These are phyloP conservation scores for Choanephora cucurbitarum DNA, from an alignment of 371 early-diverging fungal species.

Conservation along the genomic window DNA sequence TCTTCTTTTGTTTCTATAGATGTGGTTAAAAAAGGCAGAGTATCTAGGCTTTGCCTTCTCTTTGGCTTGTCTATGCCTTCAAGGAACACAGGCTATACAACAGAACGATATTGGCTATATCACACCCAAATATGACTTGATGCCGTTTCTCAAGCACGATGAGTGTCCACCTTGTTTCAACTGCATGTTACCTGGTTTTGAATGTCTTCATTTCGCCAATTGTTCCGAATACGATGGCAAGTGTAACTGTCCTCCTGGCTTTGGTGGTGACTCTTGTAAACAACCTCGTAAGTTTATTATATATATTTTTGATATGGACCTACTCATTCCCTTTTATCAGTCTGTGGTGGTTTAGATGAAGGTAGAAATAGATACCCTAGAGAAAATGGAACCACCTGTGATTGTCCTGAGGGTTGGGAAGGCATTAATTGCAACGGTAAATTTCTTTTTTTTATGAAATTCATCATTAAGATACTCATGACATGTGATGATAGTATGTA, in stretches of 20 bases:
- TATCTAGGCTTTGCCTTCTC: not conserved
- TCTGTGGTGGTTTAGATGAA: slow-evolving; percentile 71
- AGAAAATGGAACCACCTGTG: slow-evolving; percentile 55
- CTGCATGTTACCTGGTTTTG: slow-evolving; percentile 72
- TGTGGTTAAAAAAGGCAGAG: not conserved
- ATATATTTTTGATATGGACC: no score
- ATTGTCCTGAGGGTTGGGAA: slow-evolving; percentile 87
- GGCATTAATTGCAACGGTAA: slow-evolving; percentile 92
- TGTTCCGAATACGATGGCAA: slow-evolving; percentile 80
- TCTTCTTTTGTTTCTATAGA: not conserved
- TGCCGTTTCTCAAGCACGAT: not conserved
- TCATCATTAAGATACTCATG: no score
- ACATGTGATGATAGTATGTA: no score
- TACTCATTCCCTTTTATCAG: slow-evolving; percentile 25
- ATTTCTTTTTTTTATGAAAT: no score
- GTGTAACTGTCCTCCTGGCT: slow-evolving; percentile 86
- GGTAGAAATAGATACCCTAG: slow-evolving; percentile 65
- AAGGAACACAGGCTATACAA: not conserved
- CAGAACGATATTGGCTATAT: not conserved
- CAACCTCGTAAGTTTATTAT: slow-evolving; percentile 69
- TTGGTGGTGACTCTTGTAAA: slow-evolving; percentile 88
- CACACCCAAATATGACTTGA: not conserved
- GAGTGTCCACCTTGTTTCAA: slow-evolving; percentile 88
- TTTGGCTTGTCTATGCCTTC: not conserved
- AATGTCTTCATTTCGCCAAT: slow-evolving; percentile 79